Evolutionary conservation across 306 rosid species (phyloP), one percentile per base, ranked within the genome.

Genomic region (Crotalaria pallida): DNA sequence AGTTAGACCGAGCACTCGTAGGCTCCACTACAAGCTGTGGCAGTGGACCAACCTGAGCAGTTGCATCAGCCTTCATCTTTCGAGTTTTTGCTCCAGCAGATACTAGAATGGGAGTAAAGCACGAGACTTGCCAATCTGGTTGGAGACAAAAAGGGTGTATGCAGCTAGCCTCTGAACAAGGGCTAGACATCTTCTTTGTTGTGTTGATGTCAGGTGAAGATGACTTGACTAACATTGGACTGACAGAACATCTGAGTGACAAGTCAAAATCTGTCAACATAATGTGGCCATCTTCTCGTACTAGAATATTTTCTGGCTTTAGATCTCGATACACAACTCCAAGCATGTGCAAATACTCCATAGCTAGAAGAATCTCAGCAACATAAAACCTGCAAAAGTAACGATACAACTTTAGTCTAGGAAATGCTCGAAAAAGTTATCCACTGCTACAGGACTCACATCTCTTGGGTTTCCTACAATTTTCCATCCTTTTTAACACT

Each of bases 271-370:
- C 99, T 55, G 97, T 88, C 82, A 95, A 87, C 99, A 95, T 91
- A 40, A 95, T 87, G 73, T 95, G 97, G n/a, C 99, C 99, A 77
- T 95, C 99, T 82, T 95, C 99, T 79, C 97, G 88, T 7, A 95
- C 97, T 27, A 95, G 72, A 60, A 95, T 88, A 67, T 91, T 95
- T 82, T 91, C 97, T 6, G 99, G 99, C 86, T 91, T 95, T 72
- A 95, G 80, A 67, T 95, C 97, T 71, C 97, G 96, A 79, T 95
- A 95, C 33, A 95, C 89, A 58, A 95, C 99, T 31, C 97, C 99
- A 34, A 86, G 89, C 99, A 95, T 91, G 81, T 95, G 99, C 62
- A 95, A 81, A 76, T 95, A 95, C 85, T 95, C 99, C 74, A 95
- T 69, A 29, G 96, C 97, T 23, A 95, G 96, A 49, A 95, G 97